Base-by-base conservation (phyloP, 805 yeast genomes). In the Grigorovia transvaalensis region DNA sequence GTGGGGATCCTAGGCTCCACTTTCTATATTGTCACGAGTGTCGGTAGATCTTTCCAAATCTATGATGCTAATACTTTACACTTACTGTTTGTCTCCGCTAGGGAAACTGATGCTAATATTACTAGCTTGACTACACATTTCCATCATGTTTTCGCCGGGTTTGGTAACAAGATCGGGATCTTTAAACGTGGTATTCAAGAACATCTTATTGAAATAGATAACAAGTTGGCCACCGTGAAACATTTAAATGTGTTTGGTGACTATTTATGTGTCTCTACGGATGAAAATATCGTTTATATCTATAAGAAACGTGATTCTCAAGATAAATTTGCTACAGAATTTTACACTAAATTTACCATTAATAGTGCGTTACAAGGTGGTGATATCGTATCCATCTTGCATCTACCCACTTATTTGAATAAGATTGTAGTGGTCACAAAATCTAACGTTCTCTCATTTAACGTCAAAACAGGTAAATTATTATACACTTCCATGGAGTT, bases 341-440 rank as follows among this genome's bases (percentile, higher is more conserved):
- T 77, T 51, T 84, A 89, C 67, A 81, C 95, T 4, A 73, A 81
- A 15, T 67, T 90, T 49, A 68, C 71, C 45, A 63, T 81, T 48
- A 78, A 82, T 48, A 78, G 82, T 29, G 68, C 75, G n/a, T 67
- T 82, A 15, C 62, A 60, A 52, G 82, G 85, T 57, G 96, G 96
- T 20, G 76, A 74, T 8, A 76, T 93, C 17, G 82, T 84, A 11
- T 50, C 58, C 5, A 23, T 66, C 2, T 44, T 80, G 11, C 99
- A 93, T 66, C 84, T 91, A 48, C 90, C 97, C 33, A 91, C 99
- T 0, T 90, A 91, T 64, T 68, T 95, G 62, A 93, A 93, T 73
- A 93, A 93, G 64, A 71, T 95, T 29, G 83, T 85, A 1, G 81
- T 91, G 33, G 87, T 90, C n/a, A 87, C 97, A 1, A 74, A 82